Evolutionary conservation across 1,139 yeast species (phyloP).

Genomic region (Pichia sp.): DNA sequence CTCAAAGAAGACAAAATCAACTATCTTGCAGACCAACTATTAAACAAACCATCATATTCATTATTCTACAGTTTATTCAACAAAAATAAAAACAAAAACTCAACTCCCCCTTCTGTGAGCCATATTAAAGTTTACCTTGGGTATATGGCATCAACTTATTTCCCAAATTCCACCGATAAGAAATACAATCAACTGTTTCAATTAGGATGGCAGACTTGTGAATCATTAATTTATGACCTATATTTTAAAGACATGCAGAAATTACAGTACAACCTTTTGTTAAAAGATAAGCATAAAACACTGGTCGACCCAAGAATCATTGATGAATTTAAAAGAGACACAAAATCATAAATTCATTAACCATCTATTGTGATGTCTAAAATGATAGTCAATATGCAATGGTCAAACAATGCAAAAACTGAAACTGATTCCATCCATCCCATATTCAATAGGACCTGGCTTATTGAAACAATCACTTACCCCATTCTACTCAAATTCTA

Average conservation of each 20-base stretch:
- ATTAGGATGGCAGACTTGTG: conserved; percentile 5
- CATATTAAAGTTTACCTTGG: conserved; percentile 4
- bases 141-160: conserved; percentile 3
- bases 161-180: background rate
- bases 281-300: background rate
- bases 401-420: too few species aligned
- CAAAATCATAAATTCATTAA: too few species aligned
- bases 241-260: background rate
- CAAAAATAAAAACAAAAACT: background rate
- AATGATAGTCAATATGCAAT: too few species aligned
- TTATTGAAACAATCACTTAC: too few species aligned
- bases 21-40: background rate
- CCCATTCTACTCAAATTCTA: too few species aligned
- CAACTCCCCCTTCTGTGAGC: background rate
- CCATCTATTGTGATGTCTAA: too few species aligned
- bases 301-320: background rate
- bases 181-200: background rate
- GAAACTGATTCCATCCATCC: too few species aligned
- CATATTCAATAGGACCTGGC: too few species aligned
- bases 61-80: background rate
- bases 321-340: background rate
- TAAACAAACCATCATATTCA: background rate
- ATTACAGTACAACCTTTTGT: background rate
- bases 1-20: background rate
- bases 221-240: background rate